Base-by-base conservation (phyloP, 2,329 filamentous ascomycete genomes). In the Helicocarpus griseus region DNA sequence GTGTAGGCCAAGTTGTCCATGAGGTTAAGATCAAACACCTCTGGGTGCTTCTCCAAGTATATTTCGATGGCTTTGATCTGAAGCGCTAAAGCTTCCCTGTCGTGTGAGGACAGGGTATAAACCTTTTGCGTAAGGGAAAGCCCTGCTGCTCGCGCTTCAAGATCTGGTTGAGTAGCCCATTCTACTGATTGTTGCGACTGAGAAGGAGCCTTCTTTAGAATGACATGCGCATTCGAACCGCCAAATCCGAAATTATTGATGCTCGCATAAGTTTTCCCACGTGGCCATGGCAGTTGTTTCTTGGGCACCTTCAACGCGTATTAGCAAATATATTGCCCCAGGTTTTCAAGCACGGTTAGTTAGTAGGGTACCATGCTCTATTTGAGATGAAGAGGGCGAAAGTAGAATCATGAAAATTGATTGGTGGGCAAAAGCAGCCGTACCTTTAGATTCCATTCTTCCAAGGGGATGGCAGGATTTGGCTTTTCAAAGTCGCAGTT, bases 221-320 rank as follows among this genome's bases (percentile, higher is more conserved):
- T 58, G 28, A 60, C 58, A 47, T 68, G 65, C 0, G 65, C 58
- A 50, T 67, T 68, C 1, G 65, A 58, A 0, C 67, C 67, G 5
- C 65, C 66, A 47, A 63, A 66, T 6, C 69, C 69, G 48, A 71
- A 71, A 6, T 59, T 65, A 48, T 68, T 70, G n/a, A 71, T 49
- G 5, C 54, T 56, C 4, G 57, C 58, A 44, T 17, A 41, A 22
- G 17, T 13, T 11, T 41, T 41, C 9, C 54, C 49, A 24, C 55
- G 53, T 1, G 63, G 62, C 64, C 65, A 67, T 17, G 60, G 60
- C 19, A 50, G 52, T 13, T 58, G 24, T 26, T 60, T 58, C 48
- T 57, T 57, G 19, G 57, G 58, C 17, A 58, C 54, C 57, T 60
- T 24, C 9, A 21, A 22, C 48, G 53, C 50, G 43, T 54, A 2